These are phyloP conservation scores for Mycena vitilis DNA, from an alignment of 768 basidiomycete species.

Conservation along the genomic window DNA sequence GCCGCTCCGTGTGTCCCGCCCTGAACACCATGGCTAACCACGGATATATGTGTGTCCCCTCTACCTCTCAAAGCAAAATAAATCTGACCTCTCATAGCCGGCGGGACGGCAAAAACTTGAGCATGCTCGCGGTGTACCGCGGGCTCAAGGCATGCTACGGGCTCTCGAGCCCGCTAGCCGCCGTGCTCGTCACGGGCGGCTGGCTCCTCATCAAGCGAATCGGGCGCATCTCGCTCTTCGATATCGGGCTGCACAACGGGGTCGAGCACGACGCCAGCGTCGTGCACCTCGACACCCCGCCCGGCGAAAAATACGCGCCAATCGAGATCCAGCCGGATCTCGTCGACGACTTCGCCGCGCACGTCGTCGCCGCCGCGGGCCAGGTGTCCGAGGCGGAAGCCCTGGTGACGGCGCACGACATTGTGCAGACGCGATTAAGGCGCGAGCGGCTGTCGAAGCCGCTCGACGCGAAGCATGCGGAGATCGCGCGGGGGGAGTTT, in stretches of 20 bases:
- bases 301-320: constrained; percentile 59
- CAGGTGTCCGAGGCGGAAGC: constrained; percentile 44
- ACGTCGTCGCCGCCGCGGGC: constrained; percentile 41
- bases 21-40: constrained; percentile 82
- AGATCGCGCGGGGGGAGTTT: constrained; percentile 78
- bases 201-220: constrained; percentile 57
- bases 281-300: constrained; percentile 60
- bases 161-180: constrained; percentile 59
- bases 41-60: constrained; percentile 67
- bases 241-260: constrained; percentile 60
- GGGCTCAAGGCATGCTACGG: constrained; percentile 64
- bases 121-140: constrained; percentile 50
- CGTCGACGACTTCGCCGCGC: constrained; percentile 51
- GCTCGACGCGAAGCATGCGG: constrained; percentile 60
- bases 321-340: constrained; percentile 49
- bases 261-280: constrained; percentile 74
- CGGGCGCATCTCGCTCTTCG: constrained; percentile 47
- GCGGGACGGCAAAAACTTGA: constrained; percentile 64
- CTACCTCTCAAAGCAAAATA: background rate
- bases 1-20: constrained; percentile 77
- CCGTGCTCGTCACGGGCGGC: constrained; percentile 60
- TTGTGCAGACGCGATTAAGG: constrained; percentile 63
- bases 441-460: constrained; percentile 58
- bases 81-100: constrained; percentile 46
- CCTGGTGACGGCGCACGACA: constrained; percentile 54